Evolutionary conservation across 73 alveolate species (phyloP).

Genomic region (Halteria grandinella): DNA sequence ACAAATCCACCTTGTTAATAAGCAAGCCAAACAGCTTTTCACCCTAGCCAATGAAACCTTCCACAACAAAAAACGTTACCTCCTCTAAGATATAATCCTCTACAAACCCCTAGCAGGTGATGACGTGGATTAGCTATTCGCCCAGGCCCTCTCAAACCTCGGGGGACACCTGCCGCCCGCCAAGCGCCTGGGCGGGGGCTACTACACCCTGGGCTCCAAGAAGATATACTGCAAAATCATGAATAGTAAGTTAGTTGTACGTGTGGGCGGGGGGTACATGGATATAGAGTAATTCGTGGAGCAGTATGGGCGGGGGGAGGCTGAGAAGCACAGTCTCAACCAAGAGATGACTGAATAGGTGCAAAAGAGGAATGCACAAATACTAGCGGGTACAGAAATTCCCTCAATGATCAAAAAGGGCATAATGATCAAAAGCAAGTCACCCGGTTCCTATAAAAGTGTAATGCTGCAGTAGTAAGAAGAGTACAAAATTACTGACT

Average conservation of each 20-base stretch:
- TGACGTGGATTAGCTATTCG: conserved; percentile 29
- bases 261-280: conserved; percentile 58
- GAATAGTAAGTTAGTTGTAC: conserved; percentile 45
- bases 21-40: conserved; percentile 8
- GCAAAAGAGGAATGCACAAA: no score
- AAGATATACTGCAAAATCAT: conserved; percentile 37
- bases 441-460: no score
- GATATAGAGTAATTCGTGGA: conserved; percentile 43
- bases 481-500: no score
- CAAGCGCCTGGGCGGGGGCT: conserved; percentile 39
- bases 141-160: not conserved
- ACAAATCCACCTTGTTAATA: no score
- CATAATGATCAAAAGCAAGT: no score
- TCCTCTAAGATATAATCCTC: not conserved
- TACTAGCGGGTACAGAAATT: no score
- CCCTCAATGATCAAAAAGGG: no score
- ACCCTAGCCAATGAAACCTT: conserved; percentile 17
- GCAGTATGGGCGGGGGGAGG: conserved; percentile 33
- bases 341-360: no score
- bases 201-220: conserved; percentile 45
- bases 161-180: conserved; percentile 3
- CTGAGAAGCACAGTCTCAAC: not conserved
- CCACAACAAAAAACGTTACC: not conserved
- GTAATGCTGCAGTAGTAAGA: no score
- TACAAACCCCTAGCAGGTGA: conserved; percentile 31